Base-by-base conservation (phyloP, 768 basidiomycete genomes). In the Psilocybe subaeruginosa region DNA sequence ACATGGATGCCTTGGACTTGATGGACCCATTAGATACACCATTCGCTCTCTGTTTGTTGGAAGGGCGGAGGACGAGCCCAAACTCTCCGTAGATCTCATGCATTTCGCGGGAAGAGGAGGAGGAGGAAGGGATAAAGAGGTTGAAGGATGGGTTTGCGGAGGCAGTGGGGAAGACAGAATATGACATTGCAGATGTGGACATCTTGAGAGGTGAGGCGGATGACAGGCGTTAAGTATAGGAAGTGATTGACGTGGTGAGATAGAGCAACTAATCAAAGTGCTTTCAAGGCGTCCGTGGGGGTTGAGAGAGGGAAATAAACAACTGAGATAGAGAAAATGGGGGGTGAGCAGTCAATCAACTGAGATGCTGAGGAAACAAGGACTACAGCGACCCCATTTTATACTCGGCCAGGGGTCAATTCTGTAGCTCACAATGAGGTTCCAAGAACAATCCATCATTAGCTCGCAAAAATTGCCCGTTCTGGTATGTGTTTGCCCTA, bases 71-170 rank as follows among this genome's bases (percentile, higher is more conserved):
- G 59, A 69, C 68, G 63, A 71, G 73, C 19, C 76, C 73, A 57
- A 80, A 69, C 63, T 79, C 76, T 50, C 76, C 72, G 64, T 77
- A 80, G 63, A 74, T 74, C 48, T 70, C 63, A 61, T 79, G 74
- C 3, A 73, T 69, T 48, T 80, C 76, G 43, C 79, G 77, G 27
- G 79, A 77, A 3, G 66, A 63, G 16, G 64, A 57, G 41, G 73
- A 74, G 45, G 76, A 74, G 23, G 73, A 64, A 17, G 69, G 66
- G 53, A 73, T 70, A 63, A 78, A 77, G 67, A 79, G 67, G 67
- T 65, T 66, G 70, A 79, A 78, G 49, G 69, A 64, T 31, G 60
- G 49, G 8, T 54, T 37, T 17, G 64, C 46, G 35, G 61, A 55
- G 9, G 63, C 62, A 51, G 72, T 65, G 43, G 72, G 64, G 60